Evolutionary conservation across 2,329 filamentous ascomycete genomes (phyloP).

Genomic region (Stenocarpella maydis): DNA sequence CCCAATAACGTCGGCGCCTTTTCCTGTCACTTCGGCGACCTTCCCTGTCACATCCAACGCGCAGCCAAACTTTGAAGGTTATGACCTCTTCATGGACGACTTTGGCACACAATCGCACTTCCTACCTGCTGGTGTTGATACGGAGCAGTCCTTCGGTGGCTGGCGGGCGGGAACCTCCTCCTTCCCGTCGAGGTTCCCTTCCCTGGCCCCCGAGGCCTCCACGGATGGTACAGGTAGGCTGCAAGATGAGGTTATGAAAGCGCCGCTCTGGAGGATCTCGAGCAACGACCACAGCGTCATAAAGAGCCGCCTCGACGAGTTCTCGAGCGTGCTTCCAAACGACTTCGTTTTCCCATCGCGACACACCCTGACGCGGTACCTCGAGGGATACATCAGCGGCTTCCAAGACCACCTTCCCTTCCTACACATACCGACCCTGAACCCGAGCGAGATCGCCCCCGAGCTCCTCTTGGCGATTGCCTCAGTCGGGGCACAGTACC

Average conservation of each 20-base stretch:
- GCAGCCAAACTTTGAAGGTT: constrained; percentile 59
- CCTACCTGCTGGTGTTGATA: constrained; percentile 51
- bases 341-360: constrained; percentile 75
- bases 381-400: constrained; percentile 74
- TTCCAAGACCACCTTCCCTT: constrained; percentile 69
- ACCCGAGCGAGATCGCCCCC: constrained; percentile 69
- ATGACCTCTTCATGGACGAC: constrained; percentile 67
- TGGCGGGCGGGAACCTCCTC: constrained; percentile 59
- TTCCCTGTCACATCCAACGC: constrained; percentile 31
- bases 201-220: constrained; percentile 59
- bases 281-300: constrained; percentile 63
- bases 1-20: constrained; percentile 48
- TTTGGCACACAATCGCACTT: constrained; percentile 63
- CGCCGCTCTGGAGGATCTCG: constrained; percentile 57
- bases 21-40: constrained; percentile 49
- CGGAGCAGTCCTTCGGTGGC: constrained; percentile 58
- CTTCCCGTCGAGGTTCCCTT: constrained; percentile 63
- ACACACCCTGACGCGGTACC: constrained; percentile 72
- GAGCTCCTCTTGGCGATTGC: constrained; percentile 74
- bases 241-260: constrained; percentile 52
- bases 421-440: constrained; percentile 73
- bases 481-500: constrained; percentile 73
- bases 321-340: constrained; percentile 65
- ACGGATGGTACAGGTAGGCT: constrained; percentile 47
- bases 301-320: constrained; percentile 67